Evolutionary conservation across 257 asterid species (phyloP).

Genomic region (Agastache rugosa): DNA sequence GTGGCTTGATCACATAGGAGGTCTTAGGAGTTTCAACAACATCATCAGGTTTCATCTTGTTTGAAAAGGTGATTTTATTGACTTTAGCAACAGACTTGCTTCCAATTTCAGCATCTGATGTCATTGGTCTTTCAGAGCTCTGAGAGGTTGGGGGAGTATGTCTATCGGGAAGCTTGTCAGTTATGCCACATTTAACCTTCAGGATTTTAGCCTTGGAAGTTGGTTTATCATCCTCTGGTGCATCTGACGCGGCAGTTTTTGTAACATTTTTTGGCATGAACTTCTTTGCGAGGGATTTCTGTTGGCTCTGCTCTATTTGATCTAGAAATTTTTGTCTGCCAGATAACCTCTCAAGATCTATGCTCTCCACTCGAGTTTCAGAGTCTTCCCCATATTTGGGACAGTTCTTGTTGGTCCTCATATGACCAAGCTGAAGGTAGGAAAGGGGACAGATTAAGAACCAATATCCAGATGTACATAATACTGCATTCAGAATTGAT

Average conservation of each 20-base stretch:
- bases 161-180: constrained; percentile 76
- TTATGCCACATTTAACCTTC: constrained; percentile 83
- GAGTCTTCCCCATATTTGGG: constrained; percentile 92
- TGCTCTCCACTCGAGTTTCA: constrained; percentile 67
- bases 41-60: constrained; percentile 74
- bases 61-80: constrained; percentile 79
- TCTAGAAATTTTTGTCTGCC: constrained; percentile 56
- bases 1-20: constrained; percentile 79
- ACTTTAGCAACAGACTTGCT: constrained; percentile 68
- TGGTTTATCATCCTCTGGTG: constrained; percentile 73
- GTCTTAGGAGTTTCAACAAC: constrained; percentile 67
- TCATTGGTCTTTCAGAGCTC: constrained; percentile 70
- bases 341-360: constrained; percentile 65
- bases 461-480: constrained; percentile 24
- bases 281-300: constrained; percentile 61
- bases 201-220: constrained; percentile 79
- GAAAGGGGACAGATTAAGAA: constrained; percentile 26
- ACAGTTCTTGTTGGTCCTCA: constrained; percentile 98
- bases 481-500: constrained; percentile 26
- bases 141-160: constrained; percentile 73
- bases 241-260: constrained; percentile 60
- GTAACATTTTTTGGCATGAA: constrained; percentile 60
- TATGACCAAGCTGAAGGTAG: constrained; percentile 86
- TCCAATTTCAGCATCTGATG: constrained; percentile 74
- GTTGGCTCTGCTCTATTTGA: constrained; percentile 69